A percentile compares a stretch with the other conserved stretches of the same genome.
Evolutionary conservation across 306 rosid species (phyloP).

Genomic region (Macrotyloma uniflorum): DNA sequence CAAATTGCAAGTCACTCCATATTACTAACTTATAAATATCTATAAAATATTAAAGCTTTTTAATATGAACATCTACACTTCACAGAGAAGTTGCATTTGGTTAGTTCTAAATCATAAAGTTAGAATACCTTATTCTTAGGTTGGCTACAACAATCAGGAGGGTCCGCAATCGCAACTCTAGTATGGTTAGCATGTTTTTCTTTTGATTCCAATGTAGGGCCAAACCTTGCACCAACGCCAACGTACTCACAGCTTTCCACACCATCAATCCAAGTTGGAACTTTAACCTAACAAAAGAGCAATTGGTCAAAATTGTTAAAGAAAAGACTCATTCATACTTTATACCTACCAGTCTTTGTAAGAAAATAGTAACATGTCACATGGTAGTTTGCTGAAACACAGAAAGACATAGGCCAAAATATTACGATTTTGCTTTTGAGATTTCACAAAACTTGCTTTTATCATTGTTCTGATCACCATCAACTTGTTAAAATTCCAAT

Average conservation of each 20-base stretch:
- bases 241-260: slow-evolving; percentile 69
- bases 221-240: slow-evolving; percentile 97
- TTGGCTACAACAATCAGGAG: slow-evolving; percentile 83
- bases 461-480: neutral
- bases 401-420: neutral
- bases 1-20: slow-evolving; percentile 59
- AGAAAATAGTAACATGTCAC: slow-evolving; percentile 23
- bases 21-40: slow-evolving; percentile 45
- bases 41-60: slow-evolving; percentile 30
- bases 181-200: slow-evolving; percentile 84
- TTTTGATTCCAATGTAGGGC: slow-evolving; percentile 83
- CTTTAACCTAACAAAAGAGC: slow-evolving; percentile 68
- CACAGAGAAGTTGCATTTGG: slow-evolving; percentile 25
- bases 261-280: slow-evolving; percentile 77
- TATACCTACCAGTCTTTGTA: neutral
- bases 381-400: slow-evolving; percentile 28
- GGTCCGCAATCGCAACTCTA: slow-evolving; percentile 86
- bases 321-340: slow-evolving; percentile 3
- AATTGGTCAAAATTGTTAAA: slow-evolving; percentile 8
- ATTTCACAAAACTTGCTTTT: neutral
- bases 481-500: slow-evolving; percentile 1
- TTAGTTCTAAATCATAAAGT: slow-evolving; percentile 20
- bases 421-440: neutral
- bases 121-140: slow-evolving; percentile 67
- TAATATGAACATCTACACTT: slow-evolving; percentile 35